A percentile compares a stretch with the other conserved stretches of the same genome.
phyloP scores from a whole-genome alignment of 1,139 yeast species.

The Zygoascus sp. region DNA sequence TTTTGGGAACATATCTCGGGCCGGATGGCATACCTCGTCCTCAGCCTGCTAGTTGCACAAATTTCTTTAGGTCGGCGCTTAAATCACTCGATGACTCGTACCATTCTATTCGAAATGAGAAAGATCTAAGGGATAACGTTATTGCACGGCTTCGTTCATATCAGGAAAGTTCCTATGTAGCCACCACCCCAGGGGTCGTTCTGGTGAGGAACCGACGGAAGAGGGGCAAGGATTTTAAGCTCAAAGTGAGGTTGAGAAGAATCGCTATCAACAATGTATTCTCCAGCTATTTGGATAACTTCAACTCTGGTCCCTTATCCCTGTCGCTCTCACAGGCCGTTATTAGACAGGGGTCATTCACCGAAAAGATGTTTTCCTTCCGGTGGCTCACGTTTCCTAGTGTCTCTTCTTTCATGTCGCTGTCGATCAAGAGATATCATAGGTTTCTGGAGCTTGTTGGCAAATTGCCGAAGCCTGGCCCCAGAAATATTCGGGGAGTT shows the following conservation, averaged over 20 bases:
- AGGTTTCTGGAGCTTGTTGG: slow-evolving; percentile 32
- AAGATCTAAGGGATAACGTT: not conserved
- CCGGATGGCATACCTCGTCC: no score
- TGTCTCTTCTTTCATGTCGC: slow-evolving; percentile 26
- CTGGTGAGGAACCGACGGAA: not conserved
- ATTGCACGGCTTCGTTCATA: not conserved
- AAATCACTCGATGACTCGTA: not conserved
- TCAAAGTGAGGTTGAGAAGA: slow-evolving; percentile 2
- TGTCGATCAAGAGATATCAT: slow-evolving; percentile 31
- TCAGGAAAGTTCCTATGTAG: not conserved
- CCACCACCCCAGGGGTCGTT: no score
- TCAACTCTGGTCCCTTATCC: slow-evolving; percentile 15
- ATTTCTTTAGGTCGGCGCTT: no score
- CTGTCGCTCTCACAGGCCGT: slow-evolving; percentile 37
- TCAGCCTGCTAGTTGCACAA: no score
- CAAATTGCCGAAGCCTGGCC: not conserved
- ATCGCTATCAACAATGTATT: slow-evolving; percentile 10
- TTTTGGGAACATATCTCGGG: no score
- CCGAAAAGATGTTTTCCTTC: slow-evolving; percentile 33
- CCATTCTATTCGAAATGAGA: not conserved
- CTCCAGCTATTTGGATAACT: slow-evolving; percentile 26
- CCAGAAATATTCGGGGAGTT: slow-evolving; percentile 7
- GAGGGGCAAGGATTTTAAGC: not conserved
- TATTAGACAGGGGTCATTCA: slow-evolving; percentile 37
- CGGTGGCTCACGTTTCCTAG: slow-evolving; percentile 35